Evolutionary conservation across 2,329 filamentous ascomycete species (phyloP), one percentile per base, ranked within the genome.

Genomic region (Dryadomyces sulphureus): DNA sequence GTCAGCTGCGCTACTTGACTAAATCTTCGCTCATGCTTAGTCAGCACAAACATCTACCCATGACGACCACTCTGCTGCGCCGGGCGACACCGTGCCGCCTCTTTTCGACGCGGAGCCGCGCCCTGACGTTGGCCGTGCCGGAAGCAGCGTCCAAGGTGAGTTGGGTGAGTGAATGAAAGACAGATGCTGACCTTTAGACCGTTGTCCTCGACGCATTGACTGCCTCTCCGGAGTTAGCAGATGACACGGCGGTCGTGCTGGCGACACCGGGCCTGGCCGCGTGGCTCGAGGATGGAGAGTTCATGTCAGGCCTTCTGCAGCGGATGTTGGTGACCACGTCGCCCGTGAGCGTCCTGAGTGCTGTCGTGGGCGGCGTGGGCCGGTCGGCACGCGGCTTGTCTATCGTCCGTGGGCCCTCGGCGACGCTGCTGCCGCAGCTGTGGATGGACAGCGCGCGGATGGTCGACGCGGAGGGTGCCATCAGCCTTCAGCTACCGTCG

Each of bases 311-410:
- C 4, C 47, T 67, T 14, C 53, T 67, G 16, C 41, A 43, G 42
- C 48, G 44, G 14, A 51, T 62, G 41, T 45, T 40, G 1, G 50
- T 49, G 24, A 11, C 3, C 19, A 32, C 50, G 21, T 19, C 14
- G 14, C n/a, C 7, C 62, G 60, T 75, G 30, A 62, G 70, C 49
- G 60, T 79, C 7, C 51, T 81, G 14, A 63, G 64, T 21, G 78
- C 70, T 12, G 69, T 77, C 5, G 69, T 78, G 24, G 77, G 81
- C 55, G 66, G 69, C 8, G 58, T 81, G 27, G 59, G 65, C 20
- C 65, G 66, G 8, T 17, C 24, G 7, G 4, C 17, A 0, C 54
- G 62, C 7, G 75, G 74, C 7, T 58, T 79, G 42, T 73, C 75
- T 2, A 58, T 79, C 45, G 58, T 76, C n/a, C 60, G 66, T 41